phyloP scores from a whole-genome alignment of 2,329 filamentous ascomycete species.

The Westerdykella aurantiaca region DNA sequence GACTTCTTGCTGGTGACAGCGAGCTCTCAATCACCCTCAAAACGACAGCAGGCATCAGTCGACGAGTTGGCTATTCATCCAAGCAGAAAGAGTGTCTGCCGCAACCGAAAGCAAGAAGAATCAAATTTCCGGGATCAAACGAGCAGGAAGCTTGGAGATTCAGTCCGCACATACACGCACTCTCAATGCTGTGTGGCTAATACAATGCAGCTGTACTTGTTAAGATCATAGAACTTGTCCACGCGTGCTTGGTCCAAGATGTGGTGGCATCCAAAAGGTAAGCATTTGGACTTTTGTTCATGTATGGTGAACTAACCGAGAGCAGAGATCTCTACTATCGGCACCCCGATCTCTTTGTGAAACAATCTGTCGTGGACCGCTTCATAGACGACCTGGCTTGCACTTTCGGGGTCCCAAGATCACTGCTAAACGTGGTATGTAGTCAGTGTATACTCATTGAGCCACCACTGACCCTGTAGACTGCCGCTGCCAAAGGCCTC shows the following conservation, averaged over 20 bases:
- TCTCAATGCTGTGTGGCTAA: slow-evolving; percentile 5
- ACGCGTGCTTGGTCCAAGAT: slow-evolving; percentile 46
- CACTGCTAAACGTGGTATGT: slow-evolving; percentile 64
- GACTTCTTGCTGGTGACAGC: slow-evolving; percentile 45
- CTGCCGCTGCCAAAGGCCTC: slow-evolving; percentile 68
- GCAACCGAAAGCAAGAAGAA: slow-evolving; percentile 14
- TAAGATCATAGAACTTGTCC: slow-evolving; percentile 52
- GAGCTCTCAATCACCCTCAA: slow-evolving; percentile 48
- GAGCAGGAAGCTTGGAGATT: slow-evolving; percentile 55
- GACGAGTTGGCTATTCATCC: slow-evolving; percentile 6
- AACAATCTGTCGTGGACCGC: slow-evolving; percentile 62
- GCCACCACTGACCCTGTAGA: slow-evolving; percentile 41
- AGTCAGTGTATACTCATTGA: slow-evolving; percentile 24
- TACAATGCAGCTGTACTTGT: slow-evolving; percentile 45
- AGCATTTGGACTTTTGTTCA: slow-evolving; percentile 2
- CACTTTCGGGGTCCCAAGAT: slow-evolving; percentile 60
- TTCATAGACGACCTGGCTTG: slow-evolving; percentile 70
- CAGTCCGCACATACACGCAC: slow-evolving; percentile 29
- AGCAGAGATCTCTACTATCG: slow-evolving; percentile 74
- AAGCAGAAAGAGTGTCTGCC: slow-evolving; percentile 5
- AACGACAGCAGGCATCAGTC: slow-evolving; percentile 23
- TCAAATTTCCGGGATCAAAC: slow-evolving; percentile 52
- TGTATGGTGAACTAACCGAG: not conserved
- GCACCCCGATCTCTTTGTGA: slow-evolving; percentile 64
- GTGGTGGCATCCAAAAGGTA: slow-evolving; percentile 54